Base-by-base conservation (phyloP, 805 yeast species). In the Candida oleophila region DNA sequence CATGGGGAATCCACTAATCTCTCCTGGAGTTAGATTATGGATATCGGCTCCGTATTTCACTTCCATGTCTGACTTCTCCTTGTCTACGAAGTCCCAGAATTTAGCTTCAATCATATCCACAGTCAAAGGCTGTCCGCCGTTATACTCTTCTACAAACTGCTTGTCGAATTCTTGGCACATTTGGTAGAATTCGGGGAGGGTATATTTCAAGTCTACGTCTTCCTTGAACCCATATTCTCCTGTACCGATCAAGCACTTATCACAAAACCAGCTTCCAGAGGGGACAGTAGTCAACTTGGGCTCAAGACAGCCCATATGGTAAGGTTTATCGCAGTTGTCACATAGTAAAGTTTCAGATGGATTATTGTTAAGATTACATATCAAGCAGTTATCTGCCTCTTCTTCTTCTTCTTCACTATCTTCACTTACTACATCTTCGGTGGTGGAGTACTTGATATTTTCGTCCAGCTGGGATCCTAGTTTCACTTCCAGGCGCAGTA, bases 191-290 rank as follows among this genome's bases (percentile, higher is more conserved):
- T 85, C 83, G 0, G 68, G 62, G 14, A 88, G 65, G 0, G 84
- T 70, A 57, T 85, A 84, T 38, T 70, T 67, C 16, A 70, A 60
- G 1, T 82, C 77, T 1, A 74, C 71, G 30, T 65, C 64, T 52
- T 87, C 94, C 52, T 86, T 91, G 62, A 92, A 91, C 0, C 96
- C 96, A 58, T 89, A 91, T 52, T 83, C 90, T 1, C 94, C 92
- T 36, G 88, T 85, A 0, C 96, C 96, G 12, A 86, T 73, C n/a
- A 91, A 69, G 64, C 98, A 91, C 47, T 77, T 78, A 42, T 85
- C 85, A 62, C 98, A 91, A 58, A 76, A 84, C 96, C 96, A 91
- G 15, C 73, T 77, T 9, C 78, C 79, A 21, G 70, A 59, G 0
- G 91, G 90, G 1, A 83, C 66, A 2, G 56, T 55, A 0, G 64